Evolutionary conservation across 2,329 filamentous ascomycete genomes (phyloP).

Genomic region (Hypomyces rosellus): DNA sequence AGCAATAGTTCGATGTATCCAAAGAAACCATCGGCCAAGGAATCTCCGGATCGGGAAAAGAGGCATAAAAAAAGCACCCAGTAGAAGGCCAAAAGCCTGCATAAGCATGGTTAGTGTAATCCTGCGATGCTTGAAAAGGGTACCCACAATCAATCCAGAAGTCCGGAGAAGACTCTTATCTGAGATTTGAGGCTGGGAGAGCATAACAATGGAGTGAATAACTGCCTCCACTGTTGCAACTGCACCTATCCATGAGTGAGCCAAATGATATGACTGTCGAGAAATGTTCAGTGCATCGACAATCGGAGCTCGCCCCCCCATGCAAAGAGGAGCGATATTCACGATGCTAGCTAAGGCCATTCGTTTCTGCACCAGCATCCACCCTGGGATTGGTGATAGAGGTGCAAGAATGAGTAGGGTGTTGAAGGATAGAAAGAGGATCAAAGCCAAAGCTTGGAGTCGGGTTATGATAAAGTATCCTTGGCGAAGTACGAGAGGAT

Average conservation of each 20-base stretch:
- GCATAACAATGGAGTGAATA: neutral
- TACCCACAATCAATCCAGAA: slow-evolving; percentile 6
- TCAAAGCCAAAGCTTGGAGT: neutral
- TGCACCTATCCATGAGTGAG: neutral
- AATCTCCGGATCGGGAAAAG: neutral
- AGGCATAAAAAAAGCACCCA: slow-evolving; percentile 1
- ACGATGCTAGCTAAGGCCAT: slow-evolving; percentile 4
- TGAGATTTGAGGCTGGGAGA: neutral
- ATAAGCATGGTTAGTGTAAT: neutral
- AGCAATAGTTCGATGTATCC: neutral
- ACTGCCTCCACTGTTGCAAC: slow-evolving; percentile 1
- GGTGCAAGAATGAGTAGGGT: slow-evolving; percentile 3
- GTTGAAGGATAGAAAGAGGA: slow-evolving; percentile 3
- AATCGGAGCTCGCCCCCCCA: slow-evolving; percentile 2
- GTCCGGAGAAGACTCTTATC: neutral
- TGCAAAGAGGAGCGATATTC: slow-evolving; percentile 8
- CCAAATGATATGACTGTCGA: slow-evolving; percentile 2
- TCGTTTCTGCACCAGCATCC: slow-evolving; percentile 2
- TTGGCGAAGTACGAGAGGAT: neutral
- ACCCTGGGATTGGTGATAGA: slow-evolving; percentile 3
- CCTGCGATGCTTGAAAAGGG: neutral
- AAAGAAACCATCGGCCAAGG: slow-evolving; percentile 9
- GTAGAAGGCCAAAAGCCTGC: slow-evolving; percentile 3
- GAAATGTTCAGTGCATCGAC: slow-evolving; percentile 9
- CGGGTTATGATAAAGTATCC: neutral